Base-by-base conservation (phyloP, 1,139 yeast genomes). In the Pichia norvegensis region DNA sequence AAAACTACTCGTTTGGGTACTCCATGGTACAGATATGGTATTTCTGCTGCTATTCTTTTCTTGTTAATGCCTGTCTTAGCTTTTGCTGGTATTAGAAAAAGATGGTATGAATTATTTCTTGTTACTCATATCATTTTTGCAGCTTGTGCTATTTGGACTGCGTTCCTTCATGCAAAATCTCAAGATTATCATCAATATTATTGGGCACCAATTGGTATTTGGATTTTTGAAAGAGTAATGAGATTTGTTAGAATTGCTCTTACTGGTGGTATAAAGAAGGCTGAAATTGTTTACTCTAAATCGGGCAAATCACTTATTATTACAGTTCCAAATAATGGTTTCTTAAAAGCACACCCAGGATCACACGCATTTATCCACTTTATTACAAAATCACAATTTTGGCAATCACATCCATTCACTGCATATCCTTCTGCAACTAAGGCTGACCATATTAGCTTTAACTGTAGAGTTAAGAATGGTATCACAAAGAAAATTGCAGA, bases 51-150 rank as follows among this genome's bases (percentile, higher is more conserved):
- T 2, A 61, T 71, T 42, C 53, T 71, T 25, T 66, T 67, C 36
- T 55, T 66, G 23, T 38, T 76, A 4, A 62, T 81, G 55, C 54
- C 70, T 23, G 59, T 74, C 47, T 71, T 73, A 37, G 80, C 85
- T 2, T 61, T 66, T 52, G 70, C 73, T 46, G 54, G 63, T n/a
- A 60, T 85, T 53, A 74, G 95, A 61, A 73, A 71, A 42, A 58
- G 61, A 48, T 66, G 67, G 51, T 86, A 87, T 60, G 95, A 86
- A 57, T 38, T 76, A 11, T 87, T 87, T 62, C 59, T 83, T 20
- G 56, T 68, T 22, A 41, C 67, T 17, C 96, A 86, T 62, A 70
- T 84, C 38, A 42, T 76, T 1, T 59, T 85, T 43, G 90, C 80
- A 1, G 67, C 70, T 1, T 51, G 76, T 23, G 79, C 81, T 55